Evolutionary conservation across 2,329 filamentous ascomycete genomes (phyloP).

Genomic region (Monilinia vaccinii-corymbosi): DNA sequence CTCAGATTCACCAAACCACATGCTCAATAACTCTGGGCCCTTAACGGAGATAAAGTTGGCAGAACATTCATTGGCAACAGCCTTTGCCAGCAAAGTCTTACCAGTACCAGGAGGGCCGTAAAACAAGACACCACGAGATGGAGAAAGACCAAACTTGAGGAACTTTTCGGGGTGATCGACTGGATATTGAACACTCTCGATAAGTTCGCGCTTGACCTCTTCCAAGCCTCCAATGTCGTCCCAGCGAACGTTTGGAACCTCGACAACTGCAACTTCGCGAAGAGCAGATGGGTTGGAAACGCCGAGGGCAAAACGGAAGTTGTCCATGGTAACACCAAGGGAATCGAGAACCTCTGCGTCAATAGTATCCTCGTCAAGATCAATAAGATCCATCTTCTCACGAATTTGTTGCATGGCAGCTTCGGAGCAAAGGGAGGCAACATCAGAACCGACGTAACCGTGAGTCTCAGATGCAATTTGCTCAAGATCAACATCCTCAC

Average conservation of each 20-base stretch:
- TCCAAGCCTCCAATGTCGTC: conserved; percentile 99
- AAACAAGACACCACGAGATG: conserved; percentile 96
- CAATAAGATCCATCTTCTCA: conserved; percentile 99
- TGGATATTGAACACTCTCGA: conserved; percentile 97
- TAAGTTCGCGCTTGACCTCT: conserved; percentile 97
- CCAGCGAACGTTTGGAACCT: conserved; percentile 98
- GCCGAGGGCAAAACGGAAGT: conserved; percentile 97
- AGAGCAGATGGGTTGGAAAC: conserved; percentile 98
- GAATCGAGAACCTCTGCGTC: conserved; percentile 98
- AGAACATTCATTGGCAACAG: conserved; percentile 96
- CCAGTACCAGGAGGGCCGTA: conserved; percentile 98
- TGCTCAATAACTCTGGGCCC: conserved; percentile 94
- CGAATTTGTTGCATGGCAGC: conserved; percentile 99
- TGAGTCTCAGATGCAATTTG: conserved; percentile 96
- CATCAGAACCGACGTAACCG: conserved; percentile 97
- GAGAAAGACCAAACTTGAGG: conserved; percentile 98
- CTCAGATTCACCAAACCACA: conserved; percentile 99
- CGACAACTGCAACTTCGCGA: conserved; percentile 96
- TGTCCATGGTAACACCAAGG: conserved; percentile 98
- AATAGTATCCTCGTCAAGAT: conserved; percentile 97
- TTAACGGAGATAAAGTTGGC: conserved; percentile 99
- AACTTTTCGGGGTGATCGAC: conserved; percentile 99
- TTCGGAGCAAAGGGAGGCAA: conserved; percentile 96
- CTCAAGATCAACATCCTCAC: conserved; percentile 91
- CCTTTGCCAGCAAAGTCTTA: conserved; percentile 99